Evolutionary conservation across 2,329 filamentous ascomycete genomes (phyloP).

Genomic region (Pyricularia grisea): DNA sequence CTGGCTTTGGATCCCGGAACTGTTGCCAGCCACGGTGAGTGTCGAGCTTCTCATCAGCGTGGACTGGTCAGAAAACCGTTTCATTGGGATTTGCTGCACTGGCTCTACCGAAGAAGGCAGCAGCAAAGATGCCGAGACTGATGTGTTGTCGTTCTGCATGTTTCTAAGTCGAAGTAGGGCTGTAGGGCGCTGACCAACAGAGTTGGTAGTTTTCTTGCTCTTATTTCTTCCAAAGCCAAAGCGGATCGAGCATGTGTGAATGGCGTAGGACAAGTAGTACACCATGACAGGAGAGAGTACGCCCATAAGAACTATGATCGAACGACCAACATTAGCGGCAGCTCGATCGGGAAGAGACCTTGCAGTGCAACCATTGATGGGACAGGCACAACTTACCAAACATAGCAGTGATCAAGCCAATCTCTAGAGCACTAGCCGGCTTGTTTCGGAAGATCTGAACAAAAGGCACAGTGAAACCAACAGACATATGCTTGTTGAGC

Average conservation of each 20-base stretch:
- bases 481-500: slow-evolving; percentile 39
- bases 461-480: slow-evolving; percentile 41
- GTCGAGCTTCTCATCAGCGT: not conserved
- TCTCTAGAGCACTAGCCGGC: slow-evolving; percentile 19
- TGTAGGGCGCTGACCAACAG: not conserved
- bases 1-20: not conserved
- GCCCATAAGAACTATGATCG: slow-evolving; percentile 19
- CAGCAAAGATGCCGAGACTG: not conserved
- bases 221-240: not conserved
- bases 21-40: not conserved
- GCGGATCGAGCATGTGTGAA: slow-evolving; percentile 12
- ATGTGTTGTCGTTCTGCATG: not conserved
- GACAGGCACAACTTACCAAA: slow-evolving; percentile 27
- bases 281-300: slow-evolving; percentile 19
- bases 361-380: not conserved
- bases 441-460: slow-evolving; percentile 30
- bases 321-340: not conserved
- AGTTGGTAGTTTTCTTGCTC: not conserved
- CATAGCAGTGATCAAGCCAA: slow-evolving; percentile 32
- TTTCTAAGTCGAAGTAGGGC: not conserved
- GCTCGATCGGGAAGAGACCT: not conserved
- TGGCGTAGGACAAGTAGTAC: slow-evolving; percentile 16
- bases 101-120: not conserved
- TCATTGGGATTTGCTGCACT: not conserved
- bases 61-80: not conserved